A percentile compares a stretch with the other conserved stretches of the same genome.
phyloP scores from a whole-genome alignment of 169 alveolate species.

The Eimeria acervulina region DNA sequence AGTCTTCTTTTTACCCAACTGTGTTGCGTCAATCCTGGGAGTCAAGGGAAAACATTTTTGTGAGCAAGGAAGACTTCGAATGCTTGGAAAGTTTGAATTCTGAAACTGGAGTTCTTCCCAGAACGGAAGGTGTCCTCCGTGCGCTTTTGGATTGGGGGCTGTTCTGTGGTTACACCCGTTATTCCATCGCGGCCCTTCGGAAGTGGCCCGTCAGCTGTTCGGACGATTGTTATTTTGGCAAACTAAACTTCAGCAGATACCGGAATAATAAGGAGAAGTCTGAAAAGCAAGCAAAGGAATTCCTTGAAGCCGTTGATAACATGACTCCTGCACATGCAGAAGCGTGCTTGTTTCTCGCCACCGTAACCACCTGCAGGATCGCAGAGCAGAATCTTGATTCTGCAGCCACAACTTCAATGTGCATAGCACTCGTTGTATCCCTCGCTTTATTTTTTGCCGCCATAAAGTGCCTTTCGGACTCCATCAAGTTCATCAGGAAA shows the following conservation, averaged over 20 bases:
- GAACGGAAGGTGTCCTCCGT: neutral
- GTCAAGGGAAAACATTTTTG: neutral
- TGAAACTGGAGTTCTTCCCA: neutral
- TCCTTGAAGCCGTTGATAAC: neutral
- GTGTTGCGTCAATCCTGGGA: constrained; percentile 42
- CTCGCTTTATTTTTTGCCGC: neutral
- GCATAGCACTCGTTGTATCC: neutral
- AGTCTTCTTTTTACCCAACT: constrained; percentile 37
- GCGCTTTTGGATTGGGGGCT: constrained; percentile 43
- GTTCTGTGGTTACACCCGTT: constrained; percentile 47
- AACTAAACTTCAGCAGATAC: constrained; percentile 19
- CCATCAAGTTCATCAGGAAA: neutral
- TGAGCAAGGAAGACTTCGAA: neutral
- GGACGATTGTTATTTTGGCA: constrained; percentile 22
- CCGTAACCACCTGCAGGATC: constrained; percentile 5
- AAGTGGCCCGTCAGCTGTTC: constrained; percentile 56
- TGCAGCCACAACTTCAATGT: constrained; percentile 11
- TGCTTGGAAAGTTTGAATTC: neutral
- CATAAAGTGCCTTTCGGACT: neutral
- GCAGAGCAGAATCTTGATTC: neutral
- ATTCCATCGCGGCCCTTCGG: neutral
- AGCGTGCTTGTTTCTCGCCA: constrained; percentile 7
- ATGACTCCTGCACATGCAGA: constrained; percentile 20
- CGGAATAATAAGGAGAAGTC: neutral
- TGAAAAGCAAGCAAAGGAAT: constrained; percentile 8